Base-by-base conservation (phyloP, 331 rosid genomes). In the Acacia concinna region DNA sequence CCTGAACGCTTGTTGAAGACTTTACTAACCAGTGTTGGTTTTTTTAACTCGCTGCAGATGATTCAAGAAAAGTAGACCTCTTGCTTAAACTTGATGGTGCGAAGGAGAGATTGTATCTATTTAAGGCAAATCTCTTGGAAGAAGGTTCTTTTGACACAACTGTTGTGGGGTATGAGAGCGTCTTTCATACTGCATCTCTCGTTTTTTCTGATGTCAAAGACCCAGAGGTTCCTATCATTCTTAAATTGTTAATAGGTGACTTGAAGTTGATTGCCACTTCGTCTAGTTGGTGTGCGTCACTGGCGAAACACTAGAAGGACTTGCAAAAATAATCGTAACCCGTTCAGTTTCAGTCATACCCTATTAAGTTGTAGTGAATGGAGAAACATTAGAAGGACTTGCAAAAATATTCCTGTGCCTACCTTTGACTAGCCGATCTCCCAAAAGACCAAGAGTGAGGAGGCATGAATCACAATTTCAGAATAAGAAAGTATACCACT, bases 171-270 rank as follows among this genome's bases (percentile, higher is more conserved):
- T 68, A 56, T 41, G 73, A 68, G 37, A 56, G 73, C 5, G 73
- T 68, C 73, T 68, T 68, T 40, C 73, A 68, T 41, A 68, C 73
- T 68, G 73, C 73, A 13, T 68, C 73, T 68, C 73, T 56, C 10
- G 73, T 68, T 40, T 0, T 7, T 25, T 23, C 17, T 40, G 2
- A 40, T 41, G 34, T 41, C 56, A 68, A 68, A 23, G 73, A 68
- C 35, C 73, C 54, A 23, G 56, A 68, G 73, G 73, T 68, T 41
- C 12, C 47, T 41, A 23, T 23, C 37, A 68, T 68, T 40, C 52
- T 68, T 38, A 40, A 65, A 40, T 38, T 68, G n/a, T 68, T 37
- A 31, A 38, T 38, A 11, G n/a, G 23, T n/a, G 17, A 64, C 23
- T 66, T 25, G 9, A 66, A 35, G 15, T 35, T 8, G 47, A 8